Percentiles rank a stretch among this genome's conserved stretches.
Conservation (phyloP, 805 yeast genomes). For the Alloascoidea africana region DNA sequence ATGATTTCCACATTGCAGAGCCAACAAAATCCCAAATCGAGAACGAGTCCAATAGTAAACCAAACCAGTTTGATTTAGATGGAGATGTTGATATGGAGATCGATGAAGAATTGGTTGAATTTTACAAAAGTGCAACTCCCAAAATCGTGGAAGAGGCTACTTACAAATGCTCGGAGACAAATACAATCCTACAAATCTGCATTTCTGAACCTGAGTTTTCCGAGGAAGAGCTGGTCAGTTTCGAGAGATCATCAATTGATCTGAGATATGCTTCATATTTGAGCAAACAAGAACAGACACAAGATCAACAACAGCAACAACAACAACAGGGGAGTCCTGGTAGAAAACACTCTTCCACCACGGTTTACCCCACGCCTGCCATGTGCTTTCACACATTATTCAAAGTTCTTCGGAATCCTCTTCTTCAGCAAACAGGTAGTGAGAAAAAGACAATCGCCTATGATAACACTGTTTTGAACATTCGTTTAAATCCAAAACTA, state of each 20-base stretch:
- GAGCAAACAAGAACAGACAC: not conserved
- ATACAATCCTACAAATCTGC: conserved; percentile 8
- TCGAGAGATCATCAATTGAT: conserved; percentile 33
- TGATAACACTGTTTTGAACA: conserved; percentile 32
- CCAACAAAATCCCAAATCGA: not conserved
- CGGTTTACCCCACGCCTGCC: conserved; percentile 32
- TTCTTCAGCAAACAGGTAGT: conserved; percentile 21
- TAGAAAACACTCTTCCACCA: conserved; percentile 13
- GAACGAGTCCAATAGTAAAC: too few relatives aligned
- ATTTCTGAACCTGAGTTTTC: conserved; percentile 21
- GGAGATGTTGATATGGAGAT: not conserved
- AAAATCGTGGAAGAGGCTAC: conserved; percentile 1
- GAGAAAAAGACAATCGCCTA: conserved; percentile 41
- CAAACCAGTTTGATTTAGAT: not conserved
- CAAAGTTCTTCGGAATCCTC: conserved; percentile 55
- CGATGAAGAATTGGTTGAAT: not conserved
- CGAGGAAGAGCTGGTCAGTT: conserved; percentile 28
- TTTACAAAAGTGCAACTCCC: not conserved
- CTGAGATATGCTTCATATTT: conserved; percentile 24
- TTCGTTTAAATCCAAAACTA: conserved; percentile 40
- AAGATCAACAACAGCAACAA: not conserved
- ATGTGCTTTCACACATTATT: conserved; percentile 47
- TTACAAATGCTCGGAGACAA: not conserved
- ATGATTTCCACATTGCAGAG: not conserved
- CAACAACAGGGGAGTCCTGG: conserved; percentile 13